These are phyloP conservation scores for Pyrenophora teres DNA, from an alignment of 2,329 filamentous ascomycete species.

Conservation along the genomic window DNA sequence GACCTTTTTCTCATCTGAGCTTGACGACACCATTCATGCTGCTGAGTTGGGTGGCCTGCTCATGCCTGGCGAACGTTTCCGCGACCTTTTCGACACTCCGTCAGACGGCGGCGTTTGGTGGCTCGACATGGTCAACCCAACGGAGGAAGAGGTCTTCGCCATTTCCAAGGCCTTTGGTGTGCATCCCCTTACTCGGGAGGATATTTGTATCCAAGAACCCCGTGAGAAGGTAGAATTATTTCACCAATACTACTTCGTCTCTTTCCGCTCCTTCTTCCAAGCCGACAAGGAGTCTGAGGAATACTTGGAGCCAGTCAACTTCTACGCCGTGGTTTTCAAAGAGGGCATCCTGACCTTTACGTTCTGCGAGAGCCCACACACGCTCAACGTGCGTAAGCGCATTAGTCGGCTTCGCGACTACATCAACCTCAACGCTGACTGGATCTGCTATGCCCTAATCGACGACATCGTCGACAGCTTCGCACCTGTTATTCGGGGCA, in stretches of 20 bases:
- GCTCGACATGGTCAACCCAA: constrained; percentile 91
- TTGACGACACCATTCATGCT: constrained; percentile 91
- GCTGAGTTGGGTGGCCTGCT: constrained; percentile 85
- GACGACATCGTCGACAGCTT: constrained; percentile 98
- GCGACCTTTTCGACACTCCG: constrained; percentile 78
- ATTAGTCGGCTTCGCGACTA: constrained; percentile 95
- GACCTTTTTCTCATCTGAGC: constrained; percentile 95
- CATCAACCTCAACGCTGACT: constrained; percentile 90
- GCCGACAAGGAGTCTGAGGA: constrained; percentile 77
- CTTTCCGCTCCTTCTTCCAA: constrained; percentile 91
- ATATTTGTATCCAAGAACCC: constrained; percentile 92
- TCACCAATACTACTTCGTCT: constrained; percentile 96
- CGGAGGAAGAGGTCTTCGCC: constrained; percentile 82
- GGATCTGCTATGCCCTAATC: constrained; percentile 98
- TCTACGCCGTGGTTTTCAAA: constrained; percentile 95
- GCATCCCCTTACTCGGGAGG: constrained; percentile 92
- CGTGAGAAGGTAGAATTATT: constrained; percentile 99
- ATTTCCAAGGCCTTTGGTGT: constrained; percentile 95
- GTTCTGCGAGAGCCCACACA: constrained; percentile 85
- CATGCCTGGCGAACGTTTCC: constrained; percentile 85
- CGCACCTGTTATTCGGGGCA: constrained; percentile 82
- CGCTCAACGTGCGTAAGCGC: constrained; percentile 84
- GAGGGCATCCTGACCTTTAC: constrained; percentile 95
- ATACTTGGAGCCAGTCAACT: constrained; percentile 92
- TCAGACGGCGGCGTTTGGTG: constrained; percentile 90